Base-by-base conservation (phyloP, 345 rosid species). In the Erodium maritimum region DNA sequence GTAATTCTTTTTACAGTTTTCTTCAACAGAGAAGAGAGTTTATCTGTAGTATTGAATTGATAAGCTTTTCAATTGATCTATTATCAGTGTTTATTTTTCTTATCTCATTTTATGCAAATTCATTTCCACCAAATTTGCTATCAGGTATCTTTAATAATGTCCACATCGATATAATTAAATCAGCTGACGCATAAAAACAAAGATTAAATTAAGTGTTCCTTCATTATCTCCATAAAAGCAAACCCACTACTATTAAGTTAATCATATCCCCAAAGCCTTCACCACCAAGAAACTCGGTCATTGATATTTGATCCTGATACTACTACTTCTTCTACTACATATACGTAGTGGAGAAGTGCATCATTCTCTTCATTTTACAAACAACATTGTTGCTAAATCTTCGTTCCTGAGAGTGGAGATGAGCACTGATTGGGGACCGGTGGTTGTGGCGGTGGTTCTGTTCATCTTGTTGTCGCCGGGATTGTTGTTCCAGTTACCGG, bases 381-480 rank as follows among this genome's bases (percentile, higher is more conserved):
- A 53, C 12, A 54, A 57, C 48, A 1, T 50, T 18, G 9, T 50
- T 50, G 53, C 53, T 5, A 12, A 5, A 37, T 12, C 13, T 37
- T 1, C 46, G 13, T 37, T 3, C 46, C 14, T 55, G 23, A 50
- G 51, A 63, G 10, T 58, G 33, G 33, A 25, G 21, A 84, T 82
- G 96, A 69, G 79, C 54, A 76, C 89, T 1, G 98, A 91, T 66
- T 91, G 98, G 98, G 98, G 89, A 54, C 83, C 98, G 0, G 88
- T 89, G 13, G 58, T 82, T 1, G 80, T 88, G 2, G 83, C 95
- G 0, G 94, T 78, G 64, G 80, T 20, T 20, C 22, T 91, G 67
- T 91, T 91, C 85, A 80, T 91, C 65, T 72, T 91, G 19, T 60
- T 91, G 46, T 91, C 96, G n/a, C 98, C 98, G 17, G 98, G 98